Evolutionary conservation across 176 grass and related monocot species (phyloP).

Genomic region (Lolium perenne): DNA sequence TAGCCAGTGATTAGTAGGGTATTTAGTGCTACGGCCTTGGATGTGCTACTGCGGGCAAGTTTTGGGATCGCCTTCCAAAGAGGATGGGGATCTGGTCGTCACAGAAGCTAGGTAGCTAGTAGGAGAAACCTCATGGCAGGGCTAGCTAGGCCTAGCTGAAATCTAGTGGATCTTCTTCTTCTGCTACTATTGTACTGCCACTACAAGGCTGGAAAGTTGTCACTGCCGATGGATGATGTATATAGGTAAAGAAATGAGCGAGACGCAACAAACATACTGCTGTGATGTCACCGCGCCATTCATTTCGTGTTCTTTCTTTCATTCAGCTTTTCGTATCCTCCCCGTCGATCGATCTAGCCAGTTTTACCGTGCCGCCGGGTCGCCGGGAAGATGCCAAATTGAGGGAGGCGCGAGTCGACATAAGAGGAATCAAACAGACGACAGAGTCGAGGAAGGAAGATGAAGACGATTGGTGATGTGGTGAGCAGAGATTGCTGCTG

Average conservation of each 20-base stretch:
- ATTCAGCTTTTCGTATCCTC: background rate
- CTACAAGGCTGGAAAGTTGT: slow-evolving; percentile 41
- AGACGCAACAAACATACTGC: slow-evolving; percentile 36
- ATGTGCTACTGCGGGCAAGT: slow-evolving; percentile 49
- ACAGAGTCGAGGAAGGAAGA: background rate
- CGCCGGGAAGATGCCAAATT: slow-evolving; percentile 19
- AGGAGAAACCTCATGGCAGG: slow-evolving; percentile 4
- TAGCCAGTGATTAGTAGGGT: slow-evolving; percentile 48
- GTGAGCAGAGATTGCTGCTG: background rate
- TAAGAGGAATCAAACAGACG: background rate
- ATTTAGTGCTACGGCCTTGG: slow-evolving; percentile 7
- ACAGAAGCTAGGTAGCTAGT: slow-evolving; percentile 11
- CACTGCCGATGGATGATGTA: slow-evolving; percentile 42
- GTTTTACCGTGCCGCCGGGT: background rate
- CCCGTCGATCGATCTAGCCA: background rate
- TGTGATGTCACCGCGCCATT: slow-evolving; percentile 25
- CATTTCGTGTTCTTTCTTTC: background rate
- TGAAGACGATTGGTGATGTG: slow-evolving; percentile 3
- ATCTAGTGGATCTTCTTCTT: slow-evolving; percentile 60
- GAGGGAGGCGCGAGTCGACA: background rate
- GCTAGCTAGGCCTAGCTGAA: slow-evolving; percentile 38
- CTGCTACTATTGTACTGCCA: slow-evolving; percentile 49
- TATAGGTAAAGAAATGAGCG: slow-evolving; percentile 67
- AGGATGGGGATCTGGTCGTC: slow-evolving; percentile 53
- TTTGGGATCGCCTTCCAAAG: slow-evolving; percentile 57